A percentile compares a stretch with the other conserved stretches of the same genome.
These are phyloP conservation scores for Trifolium repens DNA, from an alignment of 306 rosid genomes.

Conservation along the genomic window DNA sequence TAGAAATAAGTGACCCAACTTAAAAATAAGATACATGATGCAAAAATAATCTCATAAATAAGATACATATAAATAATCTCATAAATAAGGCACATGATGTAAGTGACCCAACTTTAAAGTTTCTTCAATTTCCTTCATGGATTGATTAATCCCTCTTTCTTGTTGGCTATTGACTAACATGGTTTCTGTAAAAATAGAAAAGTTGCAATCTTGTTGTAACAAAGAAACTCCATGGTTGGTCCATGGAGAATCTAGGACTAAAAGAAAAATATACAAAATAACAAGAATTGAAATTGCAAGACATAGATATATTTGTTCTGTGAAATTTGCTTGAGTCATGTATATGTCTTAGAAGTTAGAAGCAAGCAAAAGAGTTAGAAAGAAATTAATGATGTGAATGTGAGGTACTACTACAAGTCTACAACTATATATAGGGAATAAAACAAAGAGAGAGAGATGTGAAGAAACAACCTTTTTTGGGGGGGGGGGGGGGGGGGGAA, in stretches of 20 bases:
- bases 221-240: slow-evolving; percentile 36
- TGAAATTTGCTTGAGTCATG: slow-evolving; percentile 1
- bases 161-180: slow-evolving; percentile 13
- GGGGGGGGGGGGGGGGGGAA: neutral
- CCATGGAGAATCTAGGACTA: slow-evolving; percentile 48
- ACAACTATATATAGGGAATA: neutral
- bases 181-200: slow-evolving; percentile 23
- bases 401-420: neutral
- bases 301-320: slow-evolving; percentile 17
- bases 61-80: neutral
- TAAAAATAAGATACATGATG: too few relatives aligned
- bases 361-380: neutral
- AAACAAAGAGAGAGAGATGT: neutral
- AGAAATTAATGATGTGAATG: neutral
- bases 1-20: too few relatives aligned
- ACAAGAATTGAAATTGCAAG: slow-evolving; percentile 39
- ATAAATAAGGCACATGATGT: neutral
- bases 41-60: too few relatives aligned
- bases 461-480: neutral
- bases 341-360: neutral
- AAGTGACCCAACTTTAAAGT: slow-evolving; percentile 2
- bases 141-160: neutral
- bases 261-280: slow-evolving; percentile 32
- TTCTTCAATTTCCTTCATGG: neutral
- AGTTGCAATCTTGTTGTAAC: slow-evolving; percentile 37